Conservation (phyloP, 768 basidiomycete species). For the Tubosaeta sp. region DNA sequence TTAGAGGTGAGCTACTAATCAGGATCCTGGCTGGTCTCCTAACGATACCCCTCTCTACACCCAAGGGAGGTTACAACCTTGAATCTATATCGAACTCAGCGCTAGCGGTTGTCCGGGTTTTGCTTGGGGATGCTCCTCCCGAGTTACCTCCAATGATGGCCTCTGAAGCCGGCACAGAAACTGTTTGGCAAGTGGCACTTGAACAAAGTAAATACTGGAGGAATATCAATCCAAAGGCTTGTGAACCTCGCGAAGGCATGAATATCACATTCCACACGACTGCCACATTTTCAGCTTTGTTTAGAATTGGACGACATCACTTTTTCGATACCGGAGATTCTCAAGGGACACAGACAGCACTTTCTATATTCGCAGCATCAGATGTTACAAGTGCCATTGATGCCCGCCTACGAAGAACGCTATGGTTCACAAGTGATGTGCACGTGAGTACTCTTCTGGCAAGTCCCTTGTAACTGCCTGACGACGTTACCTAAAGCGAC, state of each 20-base stretch:
- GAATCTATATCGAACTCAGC: slow-evolving; percentile 85
- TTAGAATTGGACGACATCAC: slow-evolving; percentile 59
- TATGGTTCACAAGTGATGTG: slow-evolving; percentile 85
- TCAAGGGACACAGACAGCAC: slow-evolving; percentile 86
- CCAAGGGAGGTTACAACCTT: slow-evolving; percentile 92
- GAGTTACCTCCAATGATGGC: slow-evolving; percentile 70
- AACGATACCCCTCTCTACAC: neutral
- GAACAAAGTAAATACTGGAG: slow-evolving; percentile 94
- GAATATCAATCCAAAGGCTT: slow-evolving; percentile 72
- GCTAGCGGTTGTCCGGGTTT: slow-evolving; percentile 77
- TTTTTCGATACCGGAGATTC: slow-evolving; percentile 74
- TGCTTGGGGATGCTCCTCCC: slow-evolving; percentile 87
- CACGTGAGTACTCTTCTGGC: slow-evolving; percentile 59
- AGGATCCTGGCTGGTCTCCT: neutral
- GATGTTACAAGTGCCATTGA: slow-evolving; percentile 80
- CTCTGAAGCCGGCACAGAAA: slow-evolving; percentile 79
- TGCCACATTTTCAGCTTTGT: neutral
- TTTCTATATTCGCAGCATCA: slow-evolving; percentile 71
- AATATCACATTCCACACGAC: neutral
- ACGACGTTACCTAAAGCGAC: slow-evolving; percentile 39
- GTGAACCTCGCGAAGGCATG: slow-evolving; percentile 77
- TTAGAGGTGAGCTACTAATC: slow-evolving; percentile 65
- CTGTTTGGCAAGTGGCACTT: slow-evolving; percentile 81
- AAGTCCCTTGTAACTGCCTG: neutral
- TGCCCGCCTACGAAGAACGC: slow-evolving; percentile 61